Evolutionary conservation across 2,329 filamentous ascomycete genomes (phyloP), one percentile per base, ranked within the genome.

Genomic region (Hypoxylon rubiginosum): DNA sequence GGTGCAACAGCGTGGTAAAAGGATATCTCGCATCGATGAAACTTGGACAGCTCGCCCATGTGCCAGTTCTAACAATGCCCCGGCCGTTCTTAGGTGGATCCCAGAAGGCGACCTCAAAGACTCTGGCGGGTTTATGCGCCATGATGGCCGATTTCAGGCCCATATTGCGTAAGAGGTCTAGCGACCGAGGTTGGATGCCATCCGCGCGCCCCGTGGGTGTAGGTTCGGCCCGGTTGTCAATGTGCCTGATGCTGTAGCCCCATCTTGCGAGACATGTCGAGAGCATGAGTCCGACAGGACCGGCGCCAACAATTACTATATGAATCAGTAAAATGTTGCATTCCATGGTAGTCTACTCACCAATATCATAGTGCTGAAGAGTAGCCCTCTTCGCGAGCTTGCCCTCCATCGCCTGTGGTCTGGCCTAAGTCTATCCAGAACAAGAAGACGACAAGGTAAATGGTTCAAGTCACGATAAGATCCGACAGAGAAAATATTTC

Each of bases 171-270:
- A 97, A 84, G 15, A 97, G 86, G 73, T 97, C 94, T 24, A 97
- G 84, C 0, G 94, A 97, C 41, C 94, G 90, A 39, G 94, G 94
- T 81, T 97, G 94, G 62, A 97, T 97, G 67, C 93, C 94, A 80
- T 97, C 94, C 60, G 94, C 94, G 69, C 94, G 92, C 57, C 94
- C 94, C 19, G 93, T 97, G 2, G 88, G 76, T 11, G 94, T 97
- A 15, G 94, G 94, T 74, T 95, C 92, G 1, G 93, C 85, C 64
- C 94, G 87, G 80, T 97, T 97, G 81, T 97, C 94, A 76, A 97
- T 93, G 81, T 97, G 93, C 84, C 95, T 97, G 79, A 97, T 93
- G 79, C 89, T 93, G 84, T 97, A 97, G 19, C 94, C 94, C 93
- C 94, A 97, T 82, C 94, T 86, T 66, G 93, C 92, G 67, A 97